Percentiles rank a stretch among this genome's conserved stretches.
Conservation (phyloP, 768 basidiomycete species). For the Hericium erinaceus region DNA sequence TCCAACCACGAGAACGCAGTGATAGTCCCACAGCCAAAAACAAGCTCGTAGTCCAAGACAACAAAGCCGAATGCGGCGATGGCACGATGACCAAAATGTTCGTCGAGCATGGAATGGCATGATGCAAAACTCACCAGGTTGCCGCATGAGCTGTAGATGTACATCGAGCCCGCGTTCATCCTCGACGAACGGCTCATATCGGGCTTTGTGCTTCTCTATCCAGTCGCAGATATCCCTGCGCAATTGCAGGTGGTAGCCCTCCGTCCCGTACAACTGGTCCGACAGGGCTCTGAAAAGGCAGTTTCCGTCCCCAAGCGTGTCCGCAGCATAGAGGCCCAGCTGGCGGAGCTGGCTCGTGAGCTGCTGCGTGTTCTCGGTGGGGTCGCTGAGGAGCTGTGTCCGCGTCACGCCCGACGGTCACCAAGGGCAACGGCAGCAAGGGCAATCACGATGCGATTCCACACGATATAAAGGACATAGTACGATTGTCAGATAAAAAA, state of each 20-base stretch:
- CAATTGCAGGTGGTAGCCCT: conserved; percentile 57
- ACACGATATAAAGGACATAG: not conserved
- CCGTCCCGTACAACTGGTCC: conserved; percentile 78
- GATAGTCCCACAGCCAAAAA: too few relatives aligned
- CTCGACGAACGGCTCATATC: conserved; percentile 85
- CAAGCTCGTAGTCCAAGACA: not conserved
- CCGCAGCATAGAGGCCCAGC: conserved; percentile 79
- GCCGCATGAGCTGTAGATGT: conserved; percentile 70
- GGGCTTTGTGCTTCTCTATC: conserved; percentile 56
- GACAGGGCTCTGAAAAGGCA: conserved; percentile 88
- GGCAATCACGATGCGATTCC: not conserved
- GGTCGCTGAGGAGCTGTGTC: conserved; percentile 40
- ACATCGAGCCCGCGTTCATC: conserved; percentile 67
- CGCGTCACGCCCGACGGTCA: not conserved
- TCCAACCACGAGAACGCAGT: too few relatives aligned
- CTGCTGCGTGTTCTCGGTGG: conserved; percentile 52
- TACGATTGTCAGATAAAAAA: not conserved
- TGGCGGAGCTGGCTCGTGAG: conserved; percentile 67
- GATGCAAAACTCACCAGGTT: conserved; percentile 44
- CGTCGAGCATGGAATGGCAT: too few relatives aligned
- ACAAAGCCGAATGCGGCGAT: not conserved
- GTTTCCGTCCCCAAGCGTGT: conserved; percentile 85
- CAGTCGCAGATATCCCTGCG: conserved; percentile 76
- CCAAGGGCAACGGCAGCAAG: not conserved
- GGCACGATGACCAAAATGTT: not conserved